Evolutionary conservation across 345 rosid genomes (phyloP).

Genomic region (Adansonia digitata): DNA sequence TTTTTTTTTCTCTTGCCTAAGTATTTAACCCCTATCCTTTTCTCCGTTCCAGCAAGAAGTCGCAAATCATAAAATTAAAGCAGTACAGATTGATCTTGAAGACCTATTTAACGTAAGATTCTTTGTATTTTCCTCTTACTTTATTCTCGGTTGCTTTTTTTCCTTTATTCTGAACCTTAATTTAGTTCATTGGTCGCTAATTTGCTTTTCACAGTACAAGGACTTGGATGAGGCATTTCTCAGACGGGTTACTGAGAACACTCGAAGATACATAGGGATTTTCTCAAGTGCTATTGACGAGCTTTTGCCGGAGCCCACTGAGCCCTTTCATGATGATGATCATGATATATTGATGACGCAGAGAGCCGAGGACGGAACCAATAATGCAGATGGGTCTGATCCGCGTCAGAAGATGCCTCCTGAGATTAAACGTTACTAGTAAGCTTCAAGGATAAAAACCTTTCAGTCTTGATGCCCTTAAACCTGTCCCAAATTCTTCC

Average conservation of each 20-base stretch:
- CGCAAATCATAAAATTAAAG: constrained; percentile 68
- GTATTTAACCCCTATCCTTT: not conserved
- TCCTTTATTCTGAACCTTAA: constrained; percentile 4
- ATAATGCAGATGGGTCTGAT: constrained; percentile 56
- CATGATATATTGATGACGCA: constrained; percentile 87
- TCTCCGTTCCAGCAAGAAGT: constrained; percentile 67
- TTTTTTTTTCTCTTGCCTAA: not conserved
- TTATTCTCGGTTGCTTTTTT: not conserved
- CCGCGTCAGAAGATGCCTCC: constrained; percentile 78
- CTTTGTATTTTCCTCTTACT: constrained; percentile 3
- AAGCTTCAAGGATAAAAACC: constrained; percentile 27
- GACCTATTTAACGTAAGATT: constrained; percentile 66
- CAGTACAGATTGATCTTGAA: constrained; percentile 73
- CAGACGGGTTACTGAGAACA: constrained; percentile 72
- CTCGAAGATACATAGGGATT: constrained; percentile 76
- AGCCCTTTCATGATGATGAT: constrained; percentile 84
- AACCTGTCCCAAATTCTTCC: not conserved
- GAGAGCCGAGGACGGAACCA: constrained; percentile 66
- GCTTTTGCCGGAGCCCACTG: constrained; percentile 79
- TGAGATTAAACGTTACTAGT: constrained; percentile 87
- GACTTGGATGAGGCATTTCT: constrained; percentile 63
- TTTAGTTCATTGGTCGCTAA: not conserved
- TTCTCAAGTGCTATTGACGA: constrained; percentile 77
- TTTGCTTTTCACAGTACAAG: constrained; percentile 44
- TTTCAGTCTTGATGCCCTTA: not conserved